Evolutionary conservation across 2,329 filamentous ascomycete genomes (phyloP).

Genomic region (Aureobasidium sp.): DNA sequence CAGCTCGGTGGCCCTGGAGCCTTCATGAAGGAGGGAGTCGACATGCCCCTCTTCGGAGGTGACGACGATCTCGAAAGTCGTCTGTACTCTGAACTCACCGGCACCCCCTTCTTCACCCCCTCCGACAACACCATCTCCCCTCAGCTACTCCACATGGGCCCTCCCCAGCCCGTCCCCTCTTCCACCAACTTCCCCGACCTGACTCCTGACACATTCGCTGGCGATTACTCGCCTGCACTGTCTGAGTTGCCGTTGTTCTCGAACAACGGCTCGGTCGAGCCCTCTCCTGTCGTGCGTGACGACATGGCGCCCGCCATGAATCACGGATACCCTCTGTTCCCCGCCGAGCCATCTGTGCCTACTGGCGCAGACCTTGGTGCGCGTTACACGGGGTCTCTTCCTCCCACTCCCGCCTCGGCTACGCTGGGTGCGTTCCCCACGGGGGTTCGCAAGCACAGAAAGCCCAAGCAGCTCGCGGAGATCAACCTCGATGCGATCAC

Average conservation of each 20-base stretch:
- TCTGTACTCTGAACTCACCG: constrained; percentile 18
- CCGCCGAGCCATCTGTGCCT: neutral
- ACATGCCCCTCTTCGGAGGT: constrained; percentile 17
- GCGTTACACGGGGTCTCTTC: neutral
- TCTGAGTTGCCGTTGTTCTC: constrained; percentile 61
- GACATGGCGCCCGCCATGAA: neutral
- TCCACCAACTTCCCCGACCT: constrained; percentile 75
- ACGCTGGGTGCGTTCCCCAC: neutral
- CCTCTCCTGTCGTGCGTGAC: neutral
- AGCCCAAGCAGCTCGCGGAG: constrained; percentile 61
- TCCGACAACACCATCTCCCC: constrained; percentile 63
- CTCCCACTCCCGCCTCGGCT: neutral
- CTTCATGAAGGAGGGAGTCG: constrained; percentile 24
- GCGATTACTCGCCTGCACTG: neutral
- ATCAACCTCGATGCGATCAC: constrained; percentile 63
- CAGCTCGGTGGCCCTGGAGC: constrained; percentile 25
- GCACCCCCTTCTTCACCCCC: neutral
- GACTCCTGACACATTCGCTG: constrained; percentile 10
- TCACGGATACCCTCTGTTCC: neutral
- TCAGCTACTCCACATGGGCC: constrained; percentile 65
- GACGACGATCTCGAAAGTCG: too few relatives aligned
- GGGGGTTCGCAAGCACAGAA: constrained; percentile 57
- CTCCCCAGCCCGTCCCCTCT: constrained; percentile 60
- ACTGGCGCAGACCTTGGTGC: neutral
- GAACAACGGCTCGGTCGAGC: neutral